Conservation (phyloP, 306 rosid species). For the Sesbania bispinosa region DNA sequence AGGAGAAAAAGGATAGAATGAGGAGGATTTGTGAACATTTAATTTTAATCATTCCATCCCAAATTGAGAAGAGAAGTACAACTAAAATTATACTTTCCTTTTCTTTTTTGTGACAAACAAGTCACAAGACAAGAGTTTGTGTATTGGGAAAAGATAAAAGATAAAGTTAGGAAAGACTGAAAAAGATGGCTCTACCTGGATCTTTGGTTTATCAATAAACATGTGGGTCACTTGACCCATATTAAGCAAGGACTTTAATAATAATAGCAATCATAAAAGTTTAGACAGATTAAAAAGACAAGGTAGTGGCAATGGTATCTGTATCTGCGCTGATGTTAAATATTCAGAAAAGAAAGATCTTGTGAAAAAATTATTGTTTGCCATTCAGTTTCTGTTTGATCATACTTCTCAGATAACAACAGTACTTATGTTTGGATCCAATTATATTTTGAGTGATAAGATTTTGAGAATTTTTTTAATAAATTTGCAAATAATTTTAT, state of each 20-base stretch:
- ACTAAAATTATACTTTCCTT: slow-evolving; percentile 34
- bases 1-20: slow-evolving; percentile 18
- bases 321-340: slow-evolving; percentile 11
- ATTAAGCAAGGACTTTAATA: slow-evolving; percentile 21
- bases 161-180: slow-evolving; percentile 32
- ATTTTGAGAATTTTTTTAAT: no score
- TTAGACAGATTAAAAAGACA: slow-evolving; percentile 29
- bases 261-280: slow-evolving; percentile 27
- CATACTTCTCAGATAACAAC: neutral
- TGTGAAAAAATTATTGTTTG: neutral
- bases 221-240: slow-evolving; percentile 34
- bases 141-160: slow-evolving; percentile 29
- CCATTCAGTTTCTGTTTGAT: neutral
- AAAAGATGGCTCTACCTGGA: slow-evolving; percentile 23
- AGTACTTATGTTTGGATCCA: no score
- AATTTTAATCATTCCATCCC: slow-evolving; percentile 37
- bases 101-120: slow-evolving; percentile 35
- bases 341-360: neutral
- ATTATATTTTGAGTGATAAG: no score
- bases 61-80: slow-evolving; percentile 51
- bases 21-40: slow-evolving; percentile 28
- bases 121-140: slow-evolving; percentile 38
- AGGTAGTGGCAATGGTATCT: slow-evolving; percentile 30
- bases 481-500: no score
- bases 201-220: slow-evolving; percentile 21